These are phyloP conservation scores for Hyaloscypha hepaticicola DNA, from an alignment of 495 filamentous ascomycete genomes.

Conservation along the genomic window DNA sequence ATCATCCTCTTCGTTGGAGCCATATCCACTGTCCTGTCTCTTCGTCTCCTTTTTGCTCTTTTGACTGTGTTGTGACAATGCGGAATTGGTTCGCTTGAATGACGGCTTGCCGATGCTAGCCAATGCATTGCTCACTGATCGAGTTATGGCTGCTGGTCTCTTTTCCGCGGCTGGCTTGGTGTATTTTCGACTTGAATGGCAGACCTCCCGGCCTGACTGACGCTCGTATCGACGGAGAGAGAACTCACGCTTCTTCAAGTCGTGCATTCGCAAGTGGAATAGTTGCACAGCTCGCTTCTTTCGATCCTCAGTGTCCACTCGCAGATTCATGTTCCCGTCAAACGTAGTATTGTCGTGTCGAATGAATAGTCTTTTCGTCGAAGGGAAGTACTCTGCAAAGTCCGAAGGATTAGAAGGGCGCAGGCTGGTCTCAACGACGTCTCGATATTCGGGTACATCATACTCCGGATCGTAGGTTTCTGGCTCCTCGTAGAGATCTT, in stretches of 20 bases:
- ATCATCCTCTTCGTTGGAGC: slow-evolving; percentile 48
- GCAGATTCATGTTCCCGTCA: slow-evolving; percentile 97
- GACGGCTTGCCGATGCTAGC: slow-evolving; percentile 62
- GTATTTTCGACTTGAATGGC: slow-evolving; percentile 77
- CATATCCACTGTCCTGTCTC: slow-evolving; percentile 60
- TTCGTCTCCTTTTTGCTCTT: slow-evolving; percentile 38
- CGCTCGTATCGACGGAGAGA: slow-evolving; percentile 90
- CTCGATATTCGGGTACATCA: slow-evolving; percentile 56
- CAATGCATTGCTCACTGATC: slow-evolving; percentile 75
- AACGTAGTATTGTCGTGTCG: slow-evolving; percentile 87
- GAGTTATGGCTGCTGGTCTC: slow-evolving; percentile 54
- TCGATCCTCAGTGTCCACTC: slow-evolving; percentile 72
- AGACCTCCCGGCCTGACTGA: slow-evolving; percentile 90
- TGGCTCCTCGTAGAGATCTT: slow-evolving; percentile 58
- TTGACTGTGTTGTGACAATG: slow-evolving; percentile 39
- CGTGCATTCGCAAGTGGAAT: slow-evolving; percentile 95
- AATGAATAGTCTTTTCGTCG: slow-evolving; percentile 74
- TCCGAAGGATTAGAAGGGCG: slow-evolving; percentile 75
- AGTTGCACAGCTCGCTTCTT: slow-evolving; percentile 70
- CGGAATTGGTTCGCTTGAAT: slow-evolving; percentile 48
- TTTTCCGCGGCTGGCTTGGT: slow-evolving; percentile 37
- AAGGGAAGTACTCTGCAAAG: slow-evolving; percentile 87
- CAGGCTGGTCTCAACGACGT: slow-evolving; percentile 60
- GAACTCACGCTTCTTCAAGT: slow-evolving; percentile 81
- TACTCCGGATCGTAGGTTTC: slow-evolving; percentile 49